phyloP scores from a whole-genome alignment of 2,329 filamentous ascomycete species.

The Byssochlamys sp. region DNA sequence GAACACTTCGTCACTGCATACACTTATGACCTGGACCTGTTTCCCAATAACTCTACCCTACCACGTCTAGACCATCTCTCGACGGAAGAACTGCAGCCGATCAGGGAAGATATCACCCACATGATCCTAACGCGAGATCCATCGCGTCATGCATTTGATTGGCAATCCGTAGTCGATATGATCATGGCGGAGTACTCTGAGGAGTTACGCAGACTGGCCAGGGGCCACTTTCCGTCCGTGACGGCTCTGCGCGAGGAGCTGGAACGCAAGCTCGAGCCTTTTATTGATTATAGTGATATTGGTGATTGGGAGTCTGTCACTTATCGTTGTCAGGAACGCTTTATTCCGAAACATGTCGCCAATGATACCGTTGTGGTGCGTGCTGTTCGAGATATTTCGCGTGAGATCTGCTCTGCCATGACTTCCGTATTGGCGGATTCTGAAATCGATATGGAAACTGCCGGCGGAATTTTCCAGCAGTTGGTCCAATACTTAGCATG shows the following conservation, averaged over 20 bases:
- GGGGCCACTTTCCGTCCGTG: slow-evolving; percentile 15
- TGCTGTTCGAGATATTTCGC: slow-evolving; percentile 20
- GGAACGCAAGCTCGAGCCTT: slow-evolving; percentile 20
- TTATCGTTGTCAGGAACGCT: slow-evolving; percentile 25
- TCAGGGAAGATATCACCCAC: slow-evolving; percentile 38
- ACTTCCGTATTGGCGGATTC: slow-evolving; percentile 17
- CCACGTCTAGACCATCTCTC: slow-evolving; percentile 27
- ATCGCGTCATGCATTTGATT: slow-evolving; percentile 40
- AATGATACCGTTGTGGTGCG: slow-evolving; percentile 13
- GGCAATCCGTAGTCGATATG: slow-evolving; percentile 60
- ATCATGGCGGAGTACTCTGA: slow-evolving; percentile 53
- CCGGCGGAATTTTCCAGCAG: not conserved
- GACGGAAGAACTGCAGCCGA: slow-evolving; percentile 21
- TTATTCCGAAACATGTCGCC: slow-evolving; percentile 15
- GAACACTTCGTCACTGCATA: slow-evolving; percentile 37
- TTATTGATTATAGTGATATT: slow-evolving; percentile 27
- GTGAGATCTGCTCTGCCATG: slow-evolving; percentile 24
- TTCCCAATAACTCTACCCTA: slow-evolving; percentile 20
- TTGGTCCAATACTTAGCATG: slow-evolving; percentile 5
- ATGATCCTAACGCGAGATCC: slow-evolving; percentile 30
- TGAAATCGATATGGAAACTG: not conserved
- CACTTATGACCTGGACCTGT: slow-evolving; percentile 29
- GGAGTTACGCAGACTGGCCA: slow-evolving; percentile 37
- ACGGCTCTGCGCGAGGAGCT: slow-evolving; percentile 19
- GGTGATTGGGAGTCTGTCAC: slow-evolving; percentile 11